Evolutionary conservation across 352 stramenopile species (phyloP).

Genomic region (Phytophthora niederhauseri): DNA sequence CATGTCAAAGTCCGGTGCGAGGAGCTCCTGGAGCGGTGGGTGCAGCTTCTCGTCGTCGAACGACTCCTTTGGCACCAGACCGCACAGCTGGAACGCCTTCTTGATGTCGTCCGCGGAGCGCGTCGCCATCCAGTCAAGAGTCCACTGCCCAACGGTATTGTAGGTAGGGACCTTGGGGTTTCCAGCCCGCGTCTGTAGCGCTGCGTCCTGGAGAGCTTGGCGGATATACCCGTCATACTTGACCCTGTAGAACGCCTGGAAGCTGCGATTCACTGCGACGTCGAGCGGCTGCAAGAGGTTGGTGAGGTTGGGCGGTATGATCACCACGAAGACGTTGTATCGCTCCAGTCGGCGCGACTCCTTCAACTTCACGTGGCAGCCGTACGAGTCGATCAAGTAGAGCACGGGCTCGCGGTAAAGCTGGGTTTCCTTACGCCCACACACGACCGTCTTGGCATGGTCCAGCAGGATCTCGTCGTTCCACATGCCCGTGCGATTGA

Average conservation of each 20-base stretch:
- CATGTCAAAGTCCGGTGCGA: no score
- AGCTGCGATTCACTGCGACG: conserved; percentile 15
- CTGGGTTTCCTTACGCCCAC: conserved; percentile 6
- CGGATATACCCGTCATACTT: no score
- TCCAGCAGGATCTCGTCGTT: background rate
- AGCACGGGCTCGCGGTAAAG: conserved; percentile 15
- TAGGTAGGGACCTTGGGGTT: no score
- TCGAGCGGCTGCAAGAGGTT: conserved; percentile 16
- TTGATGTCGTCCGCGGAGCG: no score
- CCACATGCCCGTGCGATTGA: conserved; percentile 21
- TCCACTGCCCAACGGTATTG: no score
- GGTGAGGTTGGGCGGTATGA: conserved; percentile 14
- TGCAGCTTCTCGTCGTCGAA: no score
- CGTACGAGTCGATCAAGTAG: conserved; percentile 18
- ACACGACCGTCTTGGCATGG: conserved; percentile 4
- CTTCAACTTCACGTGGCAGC: conserved; percentile 10
- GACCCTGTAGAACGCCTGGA: conserved; percentile 11
- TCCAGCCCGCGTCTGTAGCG: no score
- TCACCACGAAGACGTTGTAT: conserved; percentile 16
- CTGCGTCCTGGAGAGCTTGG: no score
- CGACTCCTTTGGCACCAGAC: no score
- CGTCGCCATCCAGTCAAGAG: no score
- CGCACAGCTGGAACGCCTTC: no score
- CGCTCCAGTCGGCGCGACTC: background rate
- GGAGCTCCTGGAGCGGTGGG: no score